Conservation (phyloP, 108 stramenopile genomes). For the Stephanodiscus minutulus region DNA sequence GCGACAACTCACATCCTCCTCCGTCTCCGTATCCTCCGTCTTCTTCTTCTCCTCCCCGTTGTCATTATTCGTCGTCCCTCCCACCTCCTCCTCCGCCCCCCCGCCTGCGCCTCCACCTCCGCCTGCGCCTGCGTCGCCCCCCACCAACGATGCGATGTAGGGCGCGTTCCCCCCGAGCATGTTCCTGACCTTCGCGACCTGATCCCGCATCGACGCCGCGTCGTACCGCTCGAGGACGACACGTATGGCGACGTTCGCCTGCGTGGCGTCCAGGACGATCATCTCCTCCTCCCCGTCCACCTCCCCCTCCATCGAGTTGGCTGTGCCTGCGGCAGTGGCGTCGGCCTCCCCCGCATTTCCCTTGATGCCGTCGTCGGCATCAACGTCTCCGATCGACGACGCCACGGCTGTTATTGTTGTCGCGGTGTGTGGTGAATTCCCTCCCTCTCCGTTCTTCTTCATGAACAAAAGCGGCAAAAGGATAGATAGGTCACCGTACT, state of each 20-base stretch:
- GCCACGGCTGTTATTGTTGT: too few species aligned
- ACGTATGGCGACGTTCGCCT: constrained; percentile 56
- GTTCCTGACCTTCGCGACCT: constrained; percentile 57
- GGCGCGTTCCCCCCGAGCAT: constrained; percentile 83
- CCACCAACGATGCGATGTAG: constrained; percentile 36
- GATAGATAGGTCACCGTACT: constrained; percentile 70
- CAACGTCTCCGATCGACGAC: constrained; percentile 1
- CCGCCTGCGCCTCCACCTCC: too few species aligned
- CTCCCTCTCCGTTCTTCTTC: not conserved
- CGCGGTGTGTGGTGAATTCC: not conserved
- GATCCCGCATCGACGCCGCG: constrained; percentile 64
- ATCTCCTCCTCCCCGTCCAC: not conserved
- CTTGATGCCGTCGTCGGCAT: not conserved
- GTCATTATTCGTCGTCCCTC: too few species aligned
- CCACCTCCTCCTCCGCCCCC: constrained; percentile 3
- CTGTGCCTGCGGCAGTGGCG: not conserved
- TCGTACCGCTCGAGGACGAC: constrained; percentile 83
- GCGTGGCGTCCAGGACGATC: constrained; percentile 29
- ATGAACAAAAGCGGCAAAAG: constrained; percentile 35
- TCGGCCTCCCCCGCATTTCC: not conserved
- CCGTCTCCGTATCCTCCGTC: too few species aligned
- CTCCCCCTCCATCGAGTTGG: too few species aligned
- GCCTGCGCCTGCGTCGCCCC: constrained; percentile 21
- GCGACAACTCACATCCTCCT: too few species aligned
- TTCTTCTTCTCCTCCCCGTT: constrained; percentile 9